A percentile compares a stretch with the other conserved stretches of the same genome.
These are phyloP conservation scores for Entophlyctis luteolus DNA, from an alignment of 192 early-diverging fungal species.

Conservation along the genomic window DNA sequence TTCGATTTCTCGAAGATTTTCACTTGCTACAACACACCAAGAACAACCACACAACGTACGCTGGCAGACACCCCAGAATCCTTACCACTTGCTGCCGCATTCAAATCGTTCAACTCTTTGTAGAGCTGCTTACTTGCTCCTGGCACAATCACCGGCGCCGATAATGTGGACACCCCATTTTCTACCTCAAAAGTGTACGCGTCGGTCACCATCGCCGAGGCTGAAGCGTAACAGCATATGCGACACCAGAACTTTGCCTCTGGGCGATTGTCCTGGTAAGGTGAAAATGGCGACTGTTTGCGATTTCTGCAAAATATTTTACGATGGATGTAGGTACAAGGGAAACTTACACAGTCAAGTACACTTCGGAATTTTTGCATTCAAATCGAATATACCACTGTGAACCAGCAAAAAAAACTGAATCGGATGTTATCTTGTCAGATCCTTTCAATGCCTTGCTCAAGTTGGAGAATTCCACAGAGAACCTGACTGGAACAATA, in stretches of 20 bases:
- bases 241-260: constrained; percentile 17
- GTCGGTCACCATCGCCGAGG: constrained; percentile 2
- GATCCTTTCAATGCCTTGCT: constrained; percentile 3
- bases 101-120: background rate
- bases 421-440: constrained; percentile 10
- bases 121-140: background rate
- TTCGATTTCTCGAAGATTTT: background rate
- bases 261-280: constrained; percentile 7
- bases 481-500: constrained; percentile 2
- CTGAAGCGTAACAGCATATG: background rate
- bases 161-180: background rate
- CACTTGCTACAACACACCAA: constrained; percentile 8
- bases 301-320: background rate
- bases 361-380: background rate
- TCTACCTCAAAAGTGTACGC: constrained; percentile 16
- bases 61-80: no score
- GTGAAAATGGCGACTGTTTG: constrained; percentile 9
- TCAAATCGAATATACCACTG: constrained; percentile 11
- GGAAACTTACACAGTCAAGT: constrained; percentile 10
- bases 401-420: constrained; percentile 4
- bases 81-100: no score
- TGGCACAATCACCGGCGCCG: background rate
- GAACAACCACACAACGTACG: background rate
- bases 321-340: background rate
- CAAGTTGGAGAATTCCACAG: background rate